These are phyloP conservation scores for Ascochyta viciae-villosae DNA, from an alignment of 2,329 filamentous ascomycete genomes.

Conservation along the genomic window DNA sequence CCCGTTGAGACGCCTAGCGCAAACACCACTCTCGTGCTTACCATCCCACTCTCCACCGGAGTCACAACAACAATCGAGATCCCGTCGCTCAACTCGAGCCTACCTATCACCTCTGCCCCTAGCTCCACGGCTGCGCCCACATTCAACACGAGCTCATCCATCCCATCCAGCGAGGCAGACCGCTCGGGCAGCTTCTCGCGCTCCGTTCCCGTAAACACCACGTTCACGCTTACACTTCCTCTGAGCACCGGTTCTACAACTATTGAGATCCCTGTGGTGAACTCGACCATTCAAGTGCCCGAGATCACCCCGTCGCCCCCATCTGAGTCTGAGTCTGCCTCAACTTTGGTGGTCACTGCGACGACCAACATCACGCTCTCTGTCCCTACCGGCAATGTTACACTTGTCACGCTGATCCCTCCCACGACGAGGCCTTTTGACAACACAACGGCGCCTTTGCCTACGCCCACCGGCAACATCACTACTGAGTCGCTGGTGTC, in stretches of 20 bases:
- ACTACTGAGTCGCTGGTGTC: constrained; percentile 1
- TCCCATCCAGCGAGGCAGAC: constrained; percentile 2
- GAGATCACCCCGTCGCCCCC: constrained; percentile 2
- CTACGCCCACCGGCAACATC: constrained; percentile 12
- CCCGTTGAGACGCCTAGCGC: constrained; percentile 2
- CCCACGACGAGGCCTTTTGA: constrained; percentile 12
- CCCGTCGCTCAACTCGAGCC: neutral
- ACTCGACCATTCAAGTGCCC: constrained; percentile 8
- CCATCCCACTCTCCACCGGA: constrained; percentile 6
- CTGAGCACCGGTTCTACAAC: constrained; percentile 1
- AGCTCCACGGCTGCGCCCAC: neutral
- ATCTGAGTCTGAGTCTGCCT: neutral
- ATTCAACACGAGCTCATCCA: constrained; percentile 1
- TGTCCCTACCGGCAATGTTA: constrained; percentile 9
- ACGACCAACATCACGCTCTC: constrained; percentile 13
- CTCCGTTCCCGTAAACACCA: constrained; percentile 1
- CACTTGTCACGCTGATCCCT: constrained; percentile 7
- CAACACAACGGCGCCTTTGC: constrained; percentile 3
- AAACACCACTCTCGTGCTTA: constrained; percentile 1
- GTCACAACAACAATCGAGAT: neutral
- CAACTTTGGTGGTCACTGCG: constrained; percentile 3
- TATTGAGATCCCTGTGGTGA: neutral
- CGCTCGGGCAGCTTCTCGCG: constrained; percentile 1
- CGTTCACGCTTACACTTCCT: constrained; percentile 1
- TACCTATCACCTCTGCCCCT: neutral